Conservation (phyloP, 1,284 basidiomycete species). For the Agaricales sp. region DNA sequence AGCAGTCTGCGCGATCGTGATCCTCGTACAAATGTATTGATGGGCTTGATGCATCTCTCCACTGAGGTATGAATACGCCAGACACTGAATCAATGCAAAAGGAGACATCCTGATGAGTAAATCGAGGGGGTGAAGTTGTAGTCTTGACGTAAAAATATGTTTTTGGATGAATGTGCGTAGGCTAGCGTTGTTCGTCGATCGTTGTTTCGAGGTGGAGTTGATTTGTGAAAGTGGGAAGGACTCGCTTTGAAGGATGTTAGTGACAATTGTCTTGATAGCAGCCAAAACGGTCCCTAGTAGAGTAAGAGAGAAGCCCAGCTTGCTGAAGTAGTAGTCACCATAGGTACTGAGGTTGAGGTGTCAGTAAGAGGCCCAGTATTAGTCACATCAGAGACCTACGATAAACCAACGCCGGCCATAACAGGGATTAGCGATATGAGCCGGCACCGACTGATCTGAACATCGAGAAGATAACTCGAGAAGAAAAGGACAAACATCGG, state of each 20-base stretch:
- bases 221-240: conserved; percentile 10
- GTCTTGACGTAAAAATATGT: conserved; percentile 18
- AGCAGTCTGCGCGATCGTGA: conserved; percentile 38
- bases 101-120: conserved; percentile 80
- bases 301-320: conserved; percentile 75
- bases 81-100: conserved; percentile 81
- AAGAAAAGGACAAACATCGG: conserved; percentile 85
- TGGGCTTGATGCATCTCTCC: conserved; percentile 70
- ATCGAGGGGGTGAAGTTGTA: conserved; percentile 74
- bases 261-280: conserved; percentile 84
- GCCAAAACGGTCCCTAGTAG: conserved; percentile 83
- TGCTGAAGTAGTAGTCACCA: conserved; percentile 84
- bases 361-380: conserved; percentile 5
- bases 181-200: conserved; percentile 11
- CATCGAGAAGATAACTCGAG: conserved; percentile 47
- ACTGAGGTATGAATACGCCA: conserved; percentile 61
- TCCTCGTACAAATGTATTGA: conserved; percentile 37
- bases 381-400: conserved; percentile 45
- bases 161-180: conserved; percentile 8
- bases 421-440: conserved; percentile 78
- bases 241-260: conserved; percentile 64
- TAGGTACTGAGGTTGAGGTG: conserved; percentile 57
- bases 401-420: conserved; percentile 83
- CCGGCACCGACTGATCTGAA: conserved; percentile 44
- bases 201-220: conserved; percentile 13